Evolutionary conservation across 2,329 filamentous ascomycete genomes (phyloP), one percentile per base, ranked within the genome.

Genomic region (Hymenotorrendiella dingleyae): DNA sequence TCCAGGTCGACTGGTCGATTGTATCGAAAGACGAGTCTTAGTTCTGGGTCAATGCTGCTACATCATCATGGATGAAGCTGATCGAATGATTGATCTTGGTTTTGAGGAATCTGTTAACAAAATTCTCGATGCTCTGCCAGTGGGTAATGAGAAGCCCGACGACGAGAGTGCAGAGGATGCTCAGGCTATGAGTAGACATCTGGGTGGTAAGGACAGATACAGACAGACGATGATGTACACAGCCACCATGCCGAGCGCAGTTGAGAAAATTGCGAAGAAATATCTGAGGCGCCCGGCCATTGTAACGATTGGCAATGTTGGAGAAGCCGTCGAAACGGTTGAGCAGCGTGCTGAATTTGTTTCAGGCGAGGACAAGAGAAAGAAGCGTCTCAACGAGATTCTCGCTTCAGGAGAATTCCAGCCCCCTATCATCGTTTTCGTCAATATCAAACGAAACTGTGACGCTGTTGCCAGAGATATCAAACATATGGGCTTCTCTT

Each of bases 201-300:
- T 94, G 2, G 82, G 82, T 40, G 80, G 80, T 14, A 80, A 80
- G 53, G 84, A 89, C 57, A 77, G 85, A 17, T 97, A 97, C 68
- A 76, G 93, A 46, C 91, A 98, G 65, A 98, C 93, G 0, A 98
- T 98, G 93, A 98, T 98, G 93, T 98, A 97, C 78, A 97, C 93
- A 52, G 93, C 93, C 40, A 98, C 93, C 21, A 98, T 98, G 93
- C 90, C 93, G 2, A 70, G 86, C 0, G 80, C 86, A 0, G 86
- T 98, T 12, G 93, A 98, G 63, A 86, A 86, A 49, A 97, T 98
- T 51, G 93, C 93, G n/a, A 84, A 90, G 57, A 95, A 95, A 62
- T 98, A 98, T 61, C 79, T 97, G 12, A 85, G 91, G 1, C 80
- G 93, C 10, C 93, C 93, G 0, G 93, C 93, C 16, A 93, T 90